Base-by-base conservation (phyloP, 306 rosid species). In the Medicago arabica region DNA sequence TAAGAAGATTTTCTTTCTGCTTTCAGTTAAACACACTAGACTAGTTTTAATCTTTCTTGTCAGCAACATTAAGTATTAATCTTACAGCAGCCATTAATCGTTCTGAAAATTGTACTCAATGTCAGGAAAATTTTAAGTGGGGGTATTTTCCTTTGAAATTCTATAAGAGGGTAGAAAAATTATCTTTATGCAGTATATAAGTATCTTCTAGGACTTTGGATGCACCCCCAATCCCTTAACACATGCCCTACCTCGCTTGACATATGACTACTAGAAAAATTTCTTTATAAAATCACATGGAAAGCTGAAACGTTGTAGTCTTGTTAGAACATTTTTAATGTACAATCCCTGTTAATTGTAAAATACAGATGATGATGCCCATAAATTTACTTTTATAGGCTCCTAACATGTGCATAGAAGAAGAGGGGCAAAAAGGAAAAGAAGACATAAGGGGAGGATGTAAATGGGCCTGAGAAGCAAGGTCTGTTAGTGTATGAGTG, bases 281-380 rank as follows among this genome's bases (percentile, higher is more conserved):
- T 15, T 69, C 67, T 50, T 60, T 7, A 19, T 55, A 64, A 43
- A 5, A 49, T 54, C 50, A 43, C 38, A 15, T 77, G 16, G 31
- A 3, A 51, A 67, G 34, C 64, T 59, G 19, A 50, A 58, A 66
- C 39, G 44, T 67, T 28, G 62, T 50, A 61, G 21, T 74, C 16
- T n/a, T 36, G 9, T 28, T n/a, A 36, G 18, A 73, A 40, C 18
- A 36, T 18, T 77, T 64, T 67, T 40, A 63, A 58, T 38, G 21
- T n/a, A 13, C 44, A 51, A 66, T 28, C 58, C 67, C 31, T 34
- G 19, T 57, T 59, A 59, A 50, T 53, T 61, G 39, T 36, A 61
- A 39, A 74, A 36, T 69, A 62, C 41, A 49, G 50, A 69, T 51
- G 58, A 57, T 8, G 16, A 68, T 79, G 64, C 46, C 62, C 55